phyloP scores from a whole-genome alignment of 106 monocot genomes.

The Allium fistulosum region DNA sequence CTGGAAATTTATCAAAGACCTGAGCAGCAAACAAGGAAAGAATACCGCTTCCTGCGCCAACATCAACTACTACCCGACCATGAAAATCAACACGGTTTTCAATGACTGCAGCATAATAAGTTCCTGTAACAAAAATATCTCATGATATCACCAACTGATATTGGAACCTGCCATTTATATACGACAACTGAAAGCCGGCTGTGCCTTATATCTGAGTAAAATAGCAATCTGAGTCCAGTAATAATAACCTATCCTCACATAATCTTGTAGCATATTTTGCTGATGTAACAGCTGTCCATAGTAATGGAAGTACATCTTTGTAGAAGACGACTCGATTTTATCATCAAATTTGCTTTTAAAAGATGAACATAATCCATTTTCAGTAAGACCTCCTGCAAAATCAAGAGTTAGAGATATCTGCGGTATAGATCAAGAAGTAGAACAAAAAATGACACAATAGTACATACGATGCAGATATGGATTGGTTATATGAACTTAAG shows the following conservation, averaged over 20 bases:
- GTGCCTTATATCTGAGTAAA: not conserved
- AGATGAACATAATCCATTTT: slow-evolving; percentile 46
- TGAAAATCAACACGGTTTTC: slow-evolving; percentile 79
- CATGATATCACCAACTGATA: not conserved
- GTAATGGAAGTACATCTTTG: slow-evolving; percentile 99
- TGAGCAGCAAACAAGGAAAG: slow-evolving; percentile 98
- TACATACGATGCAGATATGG: no score
- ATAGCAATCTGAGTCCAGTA: not conserved
- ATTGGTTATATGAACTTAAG: no score
- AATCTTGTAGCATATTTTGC: slow-evolving; percentile 99
- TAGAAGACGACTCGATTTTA: slow-evolving; percentile 92
- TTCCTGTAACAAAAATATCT: slow-evolving; percentile 42
- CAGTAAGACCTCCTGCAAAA: slow-evolving; percentile 40
- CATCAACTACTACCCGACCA: slow-evolving; percentile 95
- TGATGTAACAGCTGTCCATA: slow-evolving; percentile 95
- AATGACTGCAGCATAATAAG: slow-evolving; percentile 91
- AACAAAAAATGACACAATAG: no score
- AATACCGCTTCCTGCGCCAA: slow-evolving; percentile 99
- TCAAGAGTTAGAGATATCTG: not conserved
- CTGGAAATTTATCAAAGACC: slow-evolving; percentile 22
- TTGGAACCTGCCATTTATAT: not conserved
- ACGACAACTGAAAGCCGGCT: not conserved
- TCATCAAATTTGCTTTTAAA: slow-evolving; percentile 86
- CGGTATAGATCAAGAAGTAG: no score
- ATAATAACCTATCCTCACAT: slow-evolving; percentile 88